phyloP scores from a whole-genome alignment of 2,329 filamentous ascomycete genomes.

The Exophiala mesophila region DNA sequence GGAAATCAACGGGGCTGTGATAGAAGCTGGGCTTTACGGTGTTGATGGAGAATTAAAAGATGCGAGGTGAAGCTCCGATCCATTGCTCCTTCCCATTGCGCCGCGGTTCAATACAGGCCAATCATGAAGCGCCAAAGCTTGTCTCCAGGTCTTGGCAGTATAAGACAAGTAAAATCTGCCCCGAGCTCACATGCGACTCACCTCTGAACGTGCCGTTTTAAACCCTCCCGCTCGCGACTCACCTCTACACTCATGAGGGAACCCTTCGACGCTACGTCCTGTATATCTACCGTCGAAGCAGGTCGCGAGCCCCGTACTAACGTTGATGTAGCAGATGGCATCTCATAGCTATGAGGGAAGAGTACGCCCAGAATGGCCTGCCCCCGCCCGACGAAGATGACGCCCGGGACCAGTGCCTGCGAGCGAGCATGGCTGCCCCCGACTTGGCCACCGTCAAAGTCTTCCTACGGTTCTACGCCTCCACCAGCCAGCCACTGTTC shows the following conservation, averaged over 20 bases:
- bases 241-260: not conserved
- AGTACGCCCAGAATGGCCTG: slow-evolving; percentile 6
- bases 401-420: slow-evolving; percentile 1
- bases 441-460: slow-evolving; percentile 20
- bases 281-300: slow-evolving; percentile 8
- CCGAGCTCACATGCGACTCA: not conserved
- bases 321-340: slow-evolving; percentile 1
- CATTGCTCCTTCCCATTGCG: not conserved
- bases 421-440: slow-evolving; percentile 5
- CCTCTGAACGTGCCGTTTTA: not conserved
- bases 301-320: slow-evolving; percentile 6
- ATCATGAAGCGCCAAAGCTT: too few relatives aligned
- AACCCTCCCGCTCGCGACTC: not conserved
- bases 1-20: not conserved
- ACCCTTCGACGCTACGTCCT: not conserved
- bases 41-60: not conserved
- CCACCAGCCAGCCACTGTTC: slow-evolving; percentile 7
- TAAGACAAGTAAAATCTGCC: not conserved
- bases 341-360: slow-evolving; percentile 5
- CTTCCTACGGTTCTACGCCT: slow-evolving; percentile 18
- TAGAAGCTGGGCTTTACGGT: not conserved
- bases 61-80: not conserved
- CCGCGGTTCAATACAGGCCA: not conserved
- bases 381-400: slow-evolving; percentile 7
- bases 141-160: too few relatives aligned